A percentile compares a stretch with the other conserved stretches of the same genome.
Conservation (phyloP, 2,329 filamentous ascomycete species). For the Stachybotrys echinatus region DNA sequence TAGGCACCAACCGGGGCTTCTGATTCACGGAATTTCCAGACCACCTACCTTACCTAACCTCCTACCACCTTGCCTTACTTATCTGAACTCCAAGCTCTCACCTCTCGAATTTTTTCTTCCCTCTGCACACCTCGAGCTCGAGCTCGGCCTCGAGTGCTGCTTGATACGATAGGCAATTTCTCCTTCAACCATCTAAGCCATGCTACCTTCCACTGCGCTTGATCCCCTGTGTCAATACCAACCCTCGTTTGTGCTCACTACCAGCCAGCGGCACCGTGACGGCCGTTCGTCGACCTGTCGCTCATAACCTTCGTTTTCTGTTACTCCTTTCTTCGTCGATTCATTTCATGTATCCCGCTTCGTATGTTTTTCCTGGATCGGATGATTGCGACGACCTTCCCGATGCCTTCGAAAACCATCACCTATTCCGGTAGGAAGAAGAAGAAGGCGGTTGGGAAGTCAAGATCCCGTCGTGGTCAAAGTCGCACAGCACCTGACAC, state of each 20-base stretch:
- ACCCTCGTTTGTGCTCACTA: neutral
- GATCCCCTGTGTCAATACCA: too few species aligned
- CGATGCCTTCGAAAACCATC: neutral
- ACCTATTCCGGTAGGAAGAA: neutral
- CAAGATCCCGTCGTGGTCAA: neutral
- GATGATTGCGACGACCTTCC: neutral
- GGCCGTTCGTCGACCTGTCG: neutral
- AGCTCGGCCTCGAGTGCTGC: too few species aligned
- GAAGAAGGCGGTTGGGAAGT: neutral
- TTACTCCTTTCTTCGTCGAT: neutral
- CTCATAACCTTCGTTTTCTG: neutral
- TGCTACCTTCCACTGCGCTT: too few species aligned
- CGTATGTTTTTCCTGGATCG: neutral
- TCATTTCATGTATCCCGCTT: neutral
- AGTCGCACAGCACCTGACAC: neutral
- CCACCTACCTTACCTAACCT: too few species aligned
- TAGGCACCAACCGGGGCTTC: too few species aligned
- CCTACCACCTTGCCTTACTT: too few species aligned
- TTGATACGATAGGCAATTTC: too few species aligned
- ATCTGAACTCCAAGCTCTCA: too few species aligned
- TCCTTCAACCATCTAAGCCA: too few species aligned
- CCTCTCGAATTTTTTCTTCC: too few species aligned
- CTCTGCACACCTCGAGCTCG: too few species aligned
- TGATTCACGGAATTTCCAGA: too few species aligned
- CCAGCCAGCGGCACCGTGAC: neutral